Base-by-base conservation (phyloP, 176 grass and related monocot species). In the Bromus sterilis region DNA sequence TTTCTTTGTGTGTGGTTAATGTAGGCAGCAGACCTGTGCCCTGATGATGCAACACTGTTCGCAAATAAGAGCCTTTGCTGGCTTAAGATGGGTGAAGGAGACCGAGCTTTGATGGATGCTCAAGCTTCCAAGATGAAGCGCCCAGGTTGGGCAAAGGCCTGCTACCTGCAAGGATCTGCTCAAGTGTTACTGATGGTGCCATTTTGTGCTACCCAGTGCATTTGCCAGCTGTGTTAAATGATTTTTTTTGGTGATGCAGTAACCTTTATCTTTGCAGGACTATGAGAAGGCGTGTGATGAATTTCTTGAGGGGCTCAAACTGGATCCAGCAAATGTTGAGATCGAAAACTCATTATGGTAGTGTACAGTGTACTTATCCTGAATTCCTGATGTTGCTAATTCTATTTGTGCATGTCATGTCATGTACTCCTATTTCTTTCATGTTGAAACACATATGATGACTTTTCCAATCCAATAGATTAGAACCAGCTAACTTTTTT, bases 31-130 rank as follows among this genome's bases (percentile, higher is more conserved):
- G 16, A 20, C 10, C 59, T 32, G 6, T 24, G 25, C 31, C 67
- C 51, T 15, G 32, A 33, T 16, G 78, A 91, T 37, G 37, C 43
- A 56, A 77, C 41, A 9, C 28, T 91, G 24, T 73, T 56, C 60
- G 80, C 89, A 64, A 85, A 88, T 72, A 85, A 77, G 77, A 34
- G 89, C 56, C 69, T 85, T 75, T 91, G 85, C 14, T 85, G 75
- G 68, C 77, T 84, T 40, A 78, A 75, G 21, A 29, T 83, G 81
- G 85, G 81, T 57, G 15, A 71, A 31, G 85, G 77, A 41, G 34
- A 68, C 1, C 15, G 8, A 21, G 80, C 85, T 39, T 41, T 82
- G 55, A 41, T 13, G 25, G 89, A 91, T 86, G 78, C 81, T n/a
- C 31, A 77, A 39, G 6, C 57, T 74, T 87, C 71, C 62, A 77